Percentiles rank a stretch among this genome's conserved stretches.
Evolutionary conservation across 2,329 filamentous ascomycete species (phyloP).

Genomic region (Dactylella cylindrospora): DNA sequence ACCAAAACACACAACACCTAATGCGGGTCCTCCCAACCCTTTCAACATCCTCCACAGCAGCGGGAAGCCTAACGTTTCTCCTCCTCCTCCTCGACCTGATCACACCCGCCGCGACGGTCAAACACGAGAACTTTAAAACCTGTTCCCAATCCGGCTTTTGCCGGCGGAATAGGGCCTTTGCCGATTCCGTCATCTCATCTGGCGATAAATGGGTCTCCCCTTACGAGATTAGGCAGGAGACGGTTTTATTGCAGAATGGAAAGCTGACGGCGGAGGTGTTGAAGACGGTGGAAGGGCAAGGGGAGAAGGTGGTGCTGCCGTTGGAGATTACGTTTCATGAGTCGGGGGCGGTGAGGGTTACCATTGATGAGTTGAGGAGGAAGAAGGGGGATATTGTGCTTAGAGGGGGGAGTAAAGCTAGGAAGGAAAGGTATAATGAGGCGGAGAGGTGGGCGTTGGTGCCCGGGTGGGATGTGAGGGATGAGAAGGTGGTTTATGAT

Average conservation of each 20-base stretch:
- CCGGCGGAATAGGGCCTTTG: slow-evolving; percentile 86
- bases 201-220: slow-evolving; percentile 74
- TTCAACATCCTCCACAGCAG: slow-evolving; percentile 15
- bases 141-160: slow-evolving; percentile 96
- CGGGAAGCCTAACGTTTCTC: slow-evolving; percentile 32
- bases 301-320: slow-evolving; percentile 74
- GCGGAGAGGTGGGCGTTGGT: slow-evolving; percentile 82
- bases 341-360: slow-evolving; percentile 82
- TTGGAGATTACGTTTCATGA: slow-evolving; percentile 85
- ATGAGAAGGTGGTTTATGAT: slow-evolving; percentile 60
- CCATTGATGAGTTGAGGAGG: slow-evolving; percentile 86
- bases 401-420: slow-evolving; percentile 75
- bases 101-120: slow-evolving; percentile 68
- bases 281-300: slow-evolving; percentile 67
- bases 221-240: slow-evolving; percentile 72
- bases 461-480: slow-evolving; percentile 70
- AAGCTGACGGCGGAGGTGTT: slow-evolving; percentile 77
- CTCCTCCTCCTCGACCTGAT: slow-evolving; percentile 46
- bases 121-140: slow-evolving; percentile 96
- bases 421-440: slow-evolving; percentile 95
- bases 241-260: slow-evolving; percentile 75
- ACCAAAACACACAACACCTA: slow-evolving; percentile 7
- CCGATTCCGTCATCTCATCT: slow-evolving; percentile 69
- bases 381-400: slow-evolving; percentile 86
- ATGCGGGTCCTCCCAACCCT: slow-evolving; percentile 28